Evolutionary conservation across 768 basidiomycete genomes (phyloP), one percentile per base, ranked within the genome.

Genomic region (Kwoniella dendrophila): DNA sequence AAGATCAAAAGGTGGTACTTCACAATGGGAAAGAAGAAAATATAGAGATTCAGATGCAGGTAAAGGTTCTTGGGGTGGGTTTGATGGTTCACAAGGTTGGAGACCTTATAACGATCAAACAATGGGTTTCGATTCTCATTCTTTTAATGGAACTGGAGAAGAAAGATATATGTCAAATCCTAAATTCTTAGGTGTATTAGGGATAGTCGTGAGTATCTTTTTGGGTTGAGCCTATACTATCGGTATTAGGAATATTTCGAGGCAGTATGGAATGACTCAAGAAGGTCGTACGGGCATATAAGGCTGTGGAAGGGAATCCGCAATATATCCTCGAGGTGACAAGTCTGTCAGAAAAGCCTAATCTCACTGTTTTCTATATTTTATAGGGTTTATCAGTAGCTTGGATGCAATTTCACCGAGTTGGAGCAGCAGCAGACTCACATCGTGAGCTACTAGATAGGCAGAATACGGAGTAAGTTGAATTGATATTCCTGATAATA

Each of bases 151-250:
- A 3, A 62, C 64, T 7, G 65, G 68, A 16, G 70, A 74, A 49
- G 70, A 67, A 50, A 64, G 71, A 36, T 78, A 74, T 51, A 78
- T 71, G 74, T 70, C 71, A 1, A 75, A 78, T 60, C 54, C 47
- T 20, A 59, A 67, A 27, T 78, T 78, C 34, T 59, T 77, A 18
- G 67, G 63, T 24, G 49, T 70, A 2, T 48, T 74, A 7, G 56
- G 61, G n/a, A 69, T 67, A 11, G 50, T 67, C 22, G 72, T 74
- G 54, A 60, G 73, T 67, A 1, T 30, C 4, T 3, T 33, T 22
- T 55, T 26, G 8, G 45, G 11, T 41, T 26, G 40, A 52, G 57
- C 12, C 40, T 44, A 40, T 56, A 52, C 50, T 11, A 34, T 36
- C 33, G 38, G 8, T 27, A 30, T 54, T 36, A 16, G 40, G 40